These are phyloP conservation scores for Draba incana DNA, from an alignment of 345 rosid genomes.

Conservation along the genomic window DNA sequence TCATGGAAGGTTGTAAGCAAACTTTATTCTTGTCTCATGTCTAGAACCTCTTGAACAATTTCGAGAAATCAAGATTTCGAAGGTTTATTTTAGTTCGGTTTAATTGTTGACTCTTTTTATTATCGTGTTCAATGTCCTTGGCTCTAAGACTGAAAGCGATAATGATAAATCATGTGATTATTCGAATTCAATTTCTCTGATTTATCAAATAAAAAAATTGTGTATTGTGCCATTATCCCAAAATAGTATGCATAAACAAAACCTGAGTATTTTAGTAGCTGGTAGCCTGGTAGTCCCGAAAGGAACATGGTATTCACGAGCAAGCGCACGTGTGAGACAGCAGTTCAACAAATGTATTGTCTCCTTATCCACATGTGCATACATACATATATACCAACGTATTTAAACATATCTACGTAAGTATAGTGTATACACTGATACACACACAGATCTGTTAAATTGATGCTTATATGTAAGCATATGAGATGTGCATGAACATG, in stretches of 20 bases:
- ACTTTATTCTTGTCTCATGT: too few species aligned
- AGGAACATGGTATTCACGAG: constrained; percentile 34
- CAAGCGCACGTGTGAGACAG: constrained; percentile 37
- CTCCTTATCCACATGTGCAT: constrained; percentile 36
- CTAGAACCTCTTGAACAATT: too few species aligned
- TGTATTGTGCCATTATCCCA: too few species aligned
- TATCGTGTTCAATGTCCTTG: too few species aligned
- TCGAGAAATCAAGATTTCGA: too few species aligned
- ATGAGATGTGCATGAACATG: constrained; percentile 29
- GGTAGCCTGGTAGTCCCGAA: constrained; percentile 33
- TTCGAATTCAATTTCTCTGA: too few species aligned
- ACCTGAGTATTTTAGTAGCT: constrained; percentile 8
- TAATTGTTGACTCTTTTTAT: too few species aligned
- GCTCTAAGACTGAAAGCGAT: too few species aligned
- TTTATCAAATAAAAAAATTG: too few species aligned
- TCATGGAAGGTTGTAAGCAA: too few species aligned
- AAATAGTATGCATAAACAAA: background rate
- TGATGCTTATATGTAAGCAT: background rate
- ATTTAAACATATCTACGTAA: background rate
- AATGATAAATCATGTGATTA: too few species aligned
- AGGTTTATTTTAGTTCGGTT: too few species aligned
- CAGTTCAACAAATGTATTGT: constrained; percentile 23
- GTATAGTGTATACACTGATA: background rate
- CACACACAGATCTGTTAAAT: background rate
- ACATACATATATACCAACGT: background rate